phyloP scores from a whole-genome alignment of 306 rosid genomes.

The Fragaria nilgerrensis region DNA sequence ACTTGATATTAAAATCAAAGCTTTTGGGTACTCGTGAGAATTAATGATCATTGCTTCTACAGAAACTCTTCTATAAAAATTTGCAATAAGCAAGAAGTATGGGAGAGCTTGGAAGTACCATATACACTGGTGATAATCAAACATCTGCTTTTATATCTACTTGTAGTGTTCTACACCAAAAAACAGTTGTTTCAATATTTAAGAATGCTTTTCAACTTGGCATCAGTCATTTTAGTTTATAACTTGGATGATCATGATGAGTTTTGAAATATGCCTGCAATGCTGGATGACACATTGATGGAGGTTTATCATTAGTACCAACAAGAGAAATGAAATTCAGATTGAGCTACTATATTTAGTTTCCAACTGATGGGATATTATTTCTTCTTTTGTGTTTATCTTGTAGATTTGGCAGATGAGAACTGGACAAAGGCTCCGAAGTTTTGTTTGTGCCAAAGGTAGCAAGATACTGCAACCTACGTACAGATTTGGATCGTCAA shows the following conservation, averaged over 20 bases:
- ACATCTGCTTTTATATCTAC: not conserved
- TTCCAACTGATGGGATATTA: not conserved
- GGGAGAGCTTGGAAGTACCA: not conserved
- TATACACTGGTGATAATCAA: not conserved
- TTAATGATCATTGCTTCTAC: not conserved
- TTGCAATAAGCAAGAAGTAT: not conserved
- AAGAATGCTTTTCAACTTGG: not conserved
- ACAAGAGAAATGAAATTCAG: not conserved
- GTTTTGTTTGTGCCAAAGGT: constrained; percentile 74
- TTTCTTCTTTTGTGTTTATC: not conserved
- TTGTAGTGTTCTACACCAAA: not conserved
- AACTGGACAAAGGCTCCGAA: constrained; percentile 92
- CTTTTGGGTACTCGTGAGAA: too few relatives aligned
- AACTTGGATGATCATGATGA: not conserved
- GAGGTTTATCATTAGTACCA: not conserved
- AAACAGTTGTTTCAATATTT: not conserved
- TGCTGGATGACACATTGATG: not conserved
- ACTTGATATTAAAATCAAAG: not conserved
- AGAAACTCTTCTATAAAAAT: not conserved
- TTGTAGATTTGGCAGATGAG: constrained; percentile 99
- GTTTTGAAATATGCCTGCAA: not conserved
- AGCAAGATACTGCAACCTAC: constrained; percentile 90
- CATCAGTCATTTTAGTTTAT: not conserved
- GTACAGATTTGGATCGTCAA: constrained; percentile 74
- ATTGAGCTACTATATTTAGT: not conserved